Percentiles rank a stretch among this genome's conserved stretches.
These are phyloP conservation scores for Fagopyrum tataricum DNA, from an alignment of 148 eudicot species.

Conservation along the genomic window DNA sequence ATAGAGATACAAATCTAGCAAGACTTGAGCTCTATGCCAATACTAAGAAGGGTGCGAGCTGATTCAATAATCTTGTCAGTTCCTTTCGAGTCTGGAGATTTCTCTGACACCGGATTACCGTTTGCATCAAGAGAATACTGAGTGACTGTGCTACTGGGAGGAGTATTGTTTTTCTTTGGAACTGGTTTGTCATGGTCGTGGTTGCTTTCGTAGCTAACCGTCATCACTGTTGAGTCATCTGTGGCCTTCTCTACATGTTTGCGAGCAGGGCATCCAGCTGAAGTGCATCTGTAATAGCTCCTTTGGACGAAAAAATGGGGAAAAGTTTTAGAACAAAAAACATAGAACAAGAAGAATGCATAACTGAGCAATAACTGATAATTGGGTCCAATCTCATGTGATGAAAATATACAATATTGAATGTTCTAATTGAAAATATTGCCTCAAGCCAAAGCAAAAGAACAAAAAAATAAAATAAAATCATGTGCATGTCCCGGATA, in stretches of 20 bases:
- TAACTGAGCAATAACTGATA: background rate
- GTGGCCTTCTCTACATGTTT: slow-evolving; percentile 78
- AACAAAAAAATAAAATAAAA: too few species aligned
- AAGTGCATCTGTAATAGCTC: slow-evolving; percentile 88
- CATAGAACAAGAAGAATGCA: background rate
- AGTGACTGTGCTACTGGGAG: slow-evolving; percentile 10
- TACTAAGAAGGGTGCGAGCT: slow-evolving; percentile 44
- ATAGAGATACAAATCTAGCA: slow-evolving; percentile 9
- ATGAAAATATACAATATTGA: background rate
- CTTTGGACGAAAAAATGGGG: slow-evolving; percentile 24
- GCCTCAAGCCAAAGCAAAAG: background rate
- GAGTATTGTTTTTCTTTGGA: slow-evolving; percentile 40
- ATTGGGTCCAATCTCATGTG: background rate
- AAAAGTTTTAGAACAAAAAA: background rate
- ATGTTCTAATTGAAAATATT: background rate
- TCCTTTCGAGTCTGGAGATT: slow-evolving; percentile 28
- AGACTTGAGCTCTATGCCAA: slow-evolving; percentile 68
- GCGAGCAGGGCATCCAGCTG: slow-evolving; percentile 81
- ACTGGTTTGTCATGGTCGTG: slow-evolving; percentile 79
- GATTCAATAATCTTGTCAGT: slow-evolving; percentile 45
- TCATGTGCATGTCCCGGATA: too few species aligned
- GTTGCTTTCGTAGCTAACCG: slow-evolving; percentile 66
- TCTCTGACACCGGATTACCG: slow-evolving; percentile 20
- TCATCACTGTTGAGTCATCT: slow-evolving; percentile 35
- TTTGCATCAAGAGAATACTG: slow-evolving; percentile 23